phyloP scores from a whole-genome alignment of 1,139 yeast species.

The Kluyveromyces sp. region DNA sequence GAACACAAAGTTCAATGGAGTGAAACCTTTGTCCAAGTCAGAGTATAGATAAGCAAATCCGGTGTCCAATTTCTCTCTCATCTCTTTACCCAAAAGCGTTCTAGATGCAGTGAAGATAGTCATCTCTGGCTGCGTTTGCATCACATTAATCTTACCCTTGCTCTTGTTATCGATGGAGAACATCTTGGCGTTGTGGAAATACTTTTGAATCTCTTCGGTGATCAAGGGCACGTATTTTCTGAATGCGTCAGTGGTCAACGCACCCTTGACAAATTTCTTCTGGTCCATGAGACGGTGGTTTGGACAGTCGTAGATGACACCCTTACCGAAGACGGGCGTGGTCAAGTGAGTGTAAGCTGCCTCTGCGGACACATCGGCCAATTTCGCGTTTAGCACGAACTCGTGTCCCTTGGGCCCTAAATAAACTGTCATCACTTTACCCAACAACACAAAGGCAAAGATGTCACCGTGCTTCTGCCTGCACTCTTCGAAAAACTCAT shows the following conservation, averaged over 20 bases:
- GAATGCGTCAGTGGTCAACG: slow-evolving; percentile 82
- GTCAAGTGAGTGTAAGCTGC: slow-evolving; percentile 93
- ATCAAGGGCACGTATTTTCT: slow-evolving; percentile 81
- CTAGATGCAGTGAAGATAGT: slow-evolving; percentile 95
- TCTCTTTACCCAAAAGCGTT: slow-evolving; percentile 82
- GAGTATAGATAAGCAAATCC: slow-evolving; percentile 80
- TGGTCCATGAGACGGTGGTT: slow-evolving; percentile 94
- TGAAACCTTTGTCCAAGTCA: slow-evolving; percentile 94
- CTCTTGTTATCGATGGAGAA: slow-evolving; percentile 34
- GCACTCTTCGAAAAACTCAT: slow-evolving; percentile 74
- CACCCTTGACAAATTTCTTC: slow-evolving; percentile 90
- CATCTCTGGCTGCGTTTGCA: slow-evolving; percentile 87
- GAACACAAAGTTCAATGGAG: slow-evolving; percentile 92
- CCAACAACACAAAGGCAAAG: slow-evolving; percentile 80
- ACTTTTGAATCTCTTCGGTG: slow-evolving; percentile 64
- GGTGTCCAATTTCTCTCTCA: slow-evolving; percentile 75
- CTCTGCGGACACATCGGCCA: slow-evolving; percentile 88
- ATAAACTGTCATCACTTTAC: slow-evolving; percentile 91
- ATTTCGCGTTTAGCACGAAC: slow-evolving; percentile 85
- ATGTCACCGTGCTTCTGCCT: slow-evolving; percentile 84
- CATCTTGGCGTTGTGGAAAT: slow-evolving; percentile 46
- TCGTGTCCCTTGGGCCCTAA: slow-evolving; percentile 98
- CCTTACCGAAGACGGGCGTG: slow-evolving; percentile 95
- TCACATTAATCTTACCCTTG: slow-evolving; percentile 58
- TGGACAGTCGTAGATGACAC: slow-evolving; percentile 95